Evolutionary conservation across 2,329 filamentous ascomycete genomes (phyloP), one percentile per base, ranked within the genome.

Genomic region (Penicillium rolfsii): DNA sequence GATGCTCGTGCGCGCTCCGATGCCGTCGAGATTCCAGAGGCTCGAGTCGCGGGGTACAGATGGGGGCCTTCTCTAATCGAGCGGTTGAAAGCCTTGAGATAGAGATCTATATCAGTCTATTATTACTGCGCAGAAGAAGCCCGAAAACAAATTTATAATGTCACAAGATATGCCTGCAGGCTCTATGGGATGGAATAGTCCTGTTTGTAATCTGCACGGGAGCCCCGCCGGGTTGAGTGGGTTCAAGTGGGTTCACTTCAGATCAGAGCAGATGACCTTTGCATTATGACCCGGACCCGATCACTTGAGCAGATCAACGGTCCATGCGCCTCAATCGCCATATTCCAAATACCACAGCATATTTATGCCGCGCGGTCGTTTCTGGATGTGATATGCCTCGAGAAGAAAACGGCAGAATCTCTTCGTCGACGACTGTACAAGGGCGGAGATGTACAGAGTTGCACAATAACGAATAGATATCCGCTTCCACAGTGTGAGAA

Each of bases 251-350:
- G 24, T 52, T 50, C 46, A 22, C 46, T 19, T 35, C 28, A 22
- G 26, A 50, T 50, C 49, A 50, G 46, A 64, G 67, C 70, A 67
- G 70, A 69, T 72, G 69, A 71, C 70, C 63, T 52, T 24, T 36
- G 41, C 40, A 48, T 48, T 1, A 48, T 26, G 33, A 33, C 36
- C 33, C 33, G 40, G n/a, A 57, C 35, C 62, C 40, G 64, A 70
- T 72, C 71, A 73, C 65, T 70, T 72, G 71, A 68, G 65, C 64
- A 63, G 68, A 71, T 70, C 67, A 64, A 69, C 63, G 70, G 70
- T 40, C 71, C 71, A 70, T 73, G 70, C 70, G 65, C 62, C 30
- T 52, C 35, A 2, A 30, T 16, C 1, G 16, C 2, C 12, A 57
- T 55, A 52, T 63, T 62, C 56, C 38, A 65, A 58, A 62, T 59